Conservation (phyloP, 2,329 filamentous ascomycete genomes). For the Phaeosphaeria sp. region DNA sequence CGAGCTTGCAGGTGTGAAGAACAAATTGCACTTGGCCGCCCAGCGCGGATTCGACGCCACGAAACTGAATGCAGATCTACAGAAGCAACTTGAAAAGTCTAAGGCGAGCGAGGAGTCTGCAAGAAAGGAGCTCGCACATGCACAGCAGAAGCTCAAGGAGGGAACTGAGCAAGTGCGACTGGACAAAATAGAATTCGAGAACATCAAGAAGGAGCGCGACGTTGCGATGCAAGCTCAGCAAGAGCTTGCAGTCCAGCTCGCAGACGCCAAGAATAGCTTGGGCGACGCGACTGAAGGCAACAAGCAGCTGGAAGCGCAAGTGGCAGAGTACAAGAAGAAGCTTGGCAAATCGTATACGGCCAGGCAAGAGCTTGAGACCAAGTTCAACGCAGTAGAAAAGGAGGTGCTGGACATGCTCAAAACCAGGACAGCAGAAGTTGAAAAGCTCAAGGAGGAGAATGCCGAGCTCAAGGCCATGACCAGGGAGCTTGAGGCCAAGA, state of each 20-base stretch:
- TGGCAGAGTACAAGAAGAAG: background rate
- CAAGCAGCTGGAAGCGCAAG: background rate
- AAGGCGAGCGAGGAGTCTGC: background rate
- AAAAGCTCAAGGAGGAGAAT: too few species aligned
- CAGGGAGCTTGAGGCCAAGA: too few species aligned
- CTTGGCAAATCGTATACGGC: background rate
- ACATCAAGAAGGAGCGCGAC: background rate
- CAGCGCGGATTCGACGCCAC: too few species aligned
- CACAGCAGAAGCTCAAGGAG: background rate
- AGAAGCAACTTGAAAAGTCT: background rate
- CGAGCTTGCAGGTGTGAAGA: too few species aligned
- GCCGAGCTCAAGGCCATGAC: too few species aligned
- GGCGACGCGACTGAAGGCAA: background rate
- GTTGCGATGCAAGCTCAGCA: background rate
- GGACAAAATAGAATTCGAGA: background rate
- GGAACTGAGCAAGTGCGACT: background rate
- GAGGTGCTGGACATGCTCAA: too few species aligned
- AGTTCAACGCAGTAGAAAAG: too few species aligned
- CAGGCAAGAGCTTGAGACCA: background rate
- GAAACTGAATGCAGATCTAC: too few species aligned
- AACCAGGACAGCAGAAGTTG: too few species aligned
- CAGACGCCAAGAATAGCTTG: background rate
- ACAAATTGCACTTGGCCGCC: too few species aligned
- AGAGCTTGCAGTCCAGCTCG: background rate
- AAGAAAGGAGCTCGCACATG: background rate